Base-by-base conservation (phyloP, 257 asterid species). In the Hygrophila difformis region DNA sequence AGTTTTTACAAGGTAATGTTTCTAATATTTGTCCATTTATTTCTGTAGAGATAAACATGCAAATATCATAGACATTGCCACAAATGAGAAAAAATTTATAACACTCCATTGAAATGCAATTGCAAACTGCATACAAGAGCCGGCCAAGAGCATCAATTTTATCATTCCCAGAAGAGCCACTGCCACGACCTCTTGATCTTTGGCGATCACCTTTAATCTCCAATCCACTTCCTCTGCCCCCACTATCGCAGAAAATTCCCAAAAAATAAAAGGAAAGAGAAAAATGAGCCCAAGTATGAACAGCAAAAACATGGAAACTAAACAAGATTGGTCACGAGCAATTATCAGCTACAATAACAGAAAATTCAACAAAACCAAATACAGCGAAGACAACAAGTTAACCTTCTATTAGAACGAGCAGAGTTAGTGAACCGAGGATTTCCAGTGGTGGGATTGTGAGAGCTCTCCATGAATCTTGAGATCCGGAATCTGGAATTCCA, bases 121-220 rank as follows among this genome's bases (percentile, higher is more conserved):
- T 20, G 46, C 19, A 65, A 37, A 47, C 47, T 21, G 33, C 94
- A 53, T 71, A 87, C 96, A 87, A 29, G 50, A 82, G 63, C 63
- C 96, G 66, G 47, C 96, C 93, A 56, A 87, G 84, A 41, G 91
- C 79, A 63, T 82, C 87, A 53, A 87, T 71, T 44, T 80, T 77
- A 55, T 87, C 84, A 47, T 60, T 70, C 19, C 77, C 83, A 14
- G 68, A 39, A 39, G 74, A 55, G 45, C 75, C 56, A 12, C 68
- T 28, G 33, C 61, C 71, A 12, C 72, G 63, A 31, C 75, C 80
- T 57, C 67, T 67, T 6, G 70, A 54, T 56, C 79, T 64, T 34
- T 64, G 75, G 1, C 47, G 63, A 54, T 23, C 48, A 44, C 60
- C 82, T 38, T 44, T 72, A 51, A 39, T 45, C 57, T 67, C 77